Evolutionary conservation across 371 early-diverging fungal species (phyloP).

Genomic region (Basidiobolus meristosporus): DNA sequence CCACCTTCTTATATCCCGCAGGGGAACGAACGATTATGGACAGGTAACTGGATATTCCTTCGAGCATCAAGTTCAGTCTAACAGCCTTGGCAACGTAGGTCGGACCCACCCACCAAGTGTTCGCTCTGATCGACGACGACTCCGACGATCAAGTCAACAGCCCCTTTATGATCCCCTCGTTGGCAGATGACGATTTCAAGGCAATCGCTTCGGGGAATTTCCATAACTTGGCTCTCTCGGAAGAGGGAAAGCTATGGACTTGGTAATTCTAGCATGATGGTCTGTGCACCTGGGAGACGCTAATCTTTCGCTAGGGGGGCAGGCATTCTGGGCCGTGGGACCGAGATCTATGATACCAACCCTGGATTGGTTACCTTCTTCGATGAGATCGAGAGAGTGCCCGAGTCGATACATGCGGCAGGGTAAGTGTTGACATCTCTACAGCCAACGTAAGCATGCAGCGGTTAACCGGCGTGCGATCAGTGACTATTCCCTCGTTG

Average conservation of each 20-base stretch:
- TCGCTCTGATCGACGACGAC: background rate
- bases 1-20: no score
- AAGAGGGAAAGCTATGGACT: background rate
- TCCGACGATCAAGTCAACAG: background rate
- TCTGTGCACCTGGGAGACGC: background rate
- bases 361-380: background rate
- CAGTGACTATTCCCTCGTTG: no score
- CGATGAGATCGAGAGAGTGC: no score
- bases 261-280: background rate
- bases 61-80: background rate
- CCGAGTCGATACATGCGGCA: no score
- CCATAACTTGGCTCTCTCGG: background rate
- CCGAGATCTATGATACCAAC: conserved; percentile 2
- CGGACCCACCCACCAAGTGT: background rate
- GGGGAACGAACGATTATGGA: conserved; percentile 1
- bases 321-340: conserved; percentile 2
- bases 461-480: no score
- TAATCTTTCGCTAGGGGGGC: conserved; percentile 3
- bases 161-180: background rate
- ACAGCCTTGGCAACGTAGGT: background rate
- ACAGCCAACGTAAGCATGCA: no score
- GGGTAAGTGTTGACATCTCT: no score
- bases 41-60: no score
- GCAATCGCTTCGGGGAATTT: background rate
- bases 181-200: background rate